Base-by-base conservation (phyloP, 768 basidiomycete species). In the Boletus tomentosulus region DNA sequence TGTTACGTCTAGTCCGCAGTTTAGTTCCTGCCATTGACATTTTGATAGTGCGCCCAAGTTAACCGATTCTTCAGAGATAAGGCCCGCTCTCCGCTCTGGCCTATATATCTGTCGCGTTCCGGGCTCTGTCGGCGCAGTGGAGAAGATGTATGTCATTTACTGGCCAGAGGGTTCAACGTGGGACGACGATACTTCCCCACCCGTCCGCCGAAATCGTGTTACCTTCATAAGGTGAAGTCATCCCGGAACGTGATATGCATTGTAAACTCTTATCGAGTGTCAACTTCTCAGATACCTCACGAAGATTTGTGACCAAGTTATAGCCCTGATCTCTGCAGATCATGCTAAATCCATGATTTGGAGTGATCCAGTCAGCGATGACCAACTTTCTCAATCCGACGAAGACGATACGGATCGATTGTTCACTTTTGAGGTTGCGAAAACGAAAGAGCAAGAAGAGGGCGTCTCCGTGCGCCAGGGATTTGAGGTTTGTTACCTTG, bases 151-250 rank as follows among this genome's bases (percentile, higher is more conserved):
- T 54, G 74, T 81, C 7, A 61, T 84, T 3, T 86, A 80, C 55
- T 85, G 84, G 84, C 84, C 84, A 0, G 81, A 86, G 57, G 75
- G 80, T 13, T 70, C 68, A 0, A 83, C 83, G 0, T 85, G 83
- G 84, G 62, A 78, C 35, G 81, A 84, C 55, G 65, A 71, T 33
- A 76, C 81, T 1, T 56, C 72, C 15, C 72, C 77, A 0, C 70
- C 80, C 6, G 74, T 81, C 8, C 62, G 71, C 16, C 72, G 77
- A 2, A 85, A 83, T 61, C 72, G 84, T 8, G 70, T 78, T 3
- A 81, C 83, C 0, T 85, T 85, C 63, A 83, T 85, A 79, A 68
- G 84, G 83, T 79, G 59, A 55, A 61, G 33, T 25, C 42, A n/a
- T 27, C 10, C 22, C 25, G 16, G 25, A 15, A 44, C 6, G 11